Conservation (phyloP, 2,329 filamentous ascomycete genomes). For the Pseudocercospora macadamiae region DNA sequence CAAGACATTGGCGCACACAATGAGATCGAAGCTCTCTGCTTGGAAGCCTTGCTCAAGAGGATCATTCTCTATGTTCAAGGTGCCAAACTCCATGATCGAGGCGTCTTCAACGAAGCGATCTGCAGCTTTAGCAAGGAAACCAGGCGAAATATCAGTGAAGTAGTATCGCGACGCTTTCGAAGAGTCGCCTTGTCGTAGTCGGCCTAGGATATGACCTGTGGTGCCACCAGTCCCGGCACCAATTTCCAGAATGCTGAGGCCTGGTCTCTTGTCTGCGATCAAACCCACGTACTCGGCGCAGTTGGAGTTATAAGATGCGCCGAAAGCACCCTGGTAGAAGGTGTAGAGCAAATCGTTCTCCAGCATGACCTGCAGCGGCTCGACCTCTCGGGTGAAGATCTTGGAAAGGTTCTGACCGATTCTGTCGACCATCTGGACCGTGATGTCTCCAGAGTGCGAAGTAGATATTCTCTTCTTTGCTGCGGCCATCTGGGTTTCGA, state of each 20-base stretch:
- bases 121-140: conserved; percentile 45
- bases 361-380: conserved; percentile 22
- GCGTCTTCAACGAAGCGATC: conserved; percentile 20
- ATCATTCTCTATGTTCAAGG: conserved; percentile 37
- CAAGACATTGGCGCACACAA: conserved; percentile 31
- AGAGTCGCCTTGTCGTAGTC: neutral
- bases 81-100: conserved; percentile 29
- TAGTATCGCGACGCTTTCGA: conserved; percentile 40
- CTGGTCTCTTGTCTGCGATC: conserved; percentile 37
- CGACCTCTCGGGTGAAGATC: conserved; percentile 17
- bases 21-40: conserved; percentile 32
- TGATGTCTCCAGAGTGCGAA: conserved; percentile 12
- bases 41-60: conserved; percentile 40
- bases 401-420: conserved; percentile 14
- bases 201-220: conserved; percentile 12
- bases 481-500: conserved; percentile 4
- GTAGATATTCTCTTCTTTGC: conserved; percentile 14
- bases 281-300: conserved; percentile 17
- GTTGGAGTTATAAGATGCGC: conserved; percentile 14
- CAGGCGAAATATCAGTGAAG: conserved; percentile 50
- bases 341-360: conserved; percentile 20
- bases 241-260: conserved; percentile 49
- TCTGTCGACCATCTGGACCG: conserved; percentile 14
- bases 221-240: conserved; percentile 48
- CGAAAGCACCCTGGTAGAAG: conserved; percentile 19